Evolutionary conservation across 257 asterid genomes (phyloP).

Genomic region (Penstemon davidsonii): DNA sequence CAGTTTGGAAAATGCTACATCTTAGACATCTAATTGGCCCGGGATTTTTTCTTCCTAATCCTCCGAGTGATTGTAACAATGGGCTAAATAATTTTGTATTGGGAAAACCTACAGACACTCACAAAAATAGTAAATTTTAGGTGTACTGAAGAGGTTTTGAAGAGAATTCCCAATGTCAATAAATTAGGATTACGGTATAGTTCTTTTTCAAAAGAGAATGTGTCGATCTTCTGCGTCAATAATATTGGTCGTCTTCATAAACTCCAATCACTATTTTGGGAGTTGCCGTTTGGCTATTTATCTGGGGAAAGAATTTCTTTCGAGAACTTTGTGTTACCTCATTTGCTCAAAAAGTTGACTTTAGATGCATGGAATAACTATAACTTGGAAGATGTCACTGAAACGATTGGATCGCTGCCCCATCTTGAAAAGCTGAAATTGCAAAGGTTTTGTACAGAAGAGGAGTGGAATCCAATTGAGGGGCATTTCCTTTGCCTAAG

Average conservation of each 20-base stretch:
- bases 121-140: background rate
- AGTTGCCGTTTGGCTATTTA: too few relatives aligned
- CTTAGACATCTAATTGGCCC: background rate
- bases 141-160: background rate
- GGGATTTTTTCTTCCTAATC: background rate
- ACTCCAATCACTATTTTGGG: background rate
- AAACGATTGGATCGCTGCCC: background rate
- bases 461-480: slow-evolving; percentile 16
- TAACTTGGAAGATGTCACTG: slow-evolving; percentile 9
- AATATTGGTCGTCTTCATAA: background rate
- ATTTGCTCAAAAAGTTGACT: slow-evolving; percentile 20
- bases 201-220: too few relatives aligned
- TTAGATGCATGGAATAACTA: background rate
- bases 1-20: slow-evolving; percentile 8
- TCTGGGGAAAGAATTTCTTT: background rate
- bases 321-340: background rate
- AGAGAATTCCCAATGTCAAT: slow-evolving; percentile 1
- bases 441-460: background rate
- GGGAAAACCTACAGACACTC: slow-evolving; percentile 12
- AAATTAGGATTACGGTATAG: background rate
- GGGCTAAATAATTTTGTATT: background rate
- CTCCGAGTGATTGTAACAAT: background rate
- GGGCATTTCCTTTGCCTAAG: slow-evolving; percentile 21
- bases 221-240: background rate
- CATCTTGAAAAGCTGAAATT: slow-evolving; percentile 8